Conservation (phyloP, 73 alveolate genomes). For the Paramecium pentaurelia region DNA sequence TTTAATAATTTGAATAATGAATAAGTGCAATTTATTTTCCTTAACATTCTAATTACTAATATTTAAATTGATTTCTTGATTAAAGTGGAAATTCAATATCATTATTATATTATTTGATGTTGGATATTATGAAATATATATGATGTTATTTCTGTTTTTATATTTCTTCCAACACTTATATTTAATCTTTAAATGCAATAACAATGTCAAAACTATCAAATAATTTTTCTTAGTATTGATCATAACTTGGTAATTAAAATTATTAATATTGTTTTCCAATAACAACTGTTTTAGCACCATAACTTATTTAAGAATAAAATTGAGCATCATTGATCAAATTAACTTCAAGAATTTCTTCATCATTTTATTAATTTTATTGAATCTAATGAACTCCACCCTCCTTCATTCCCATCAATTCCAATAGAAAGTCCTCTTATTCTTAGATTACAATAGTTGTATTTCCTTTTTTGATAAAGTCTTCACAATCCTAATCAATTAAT, state of each 20-base stretch:
- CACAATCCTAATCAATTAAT: not conserved
- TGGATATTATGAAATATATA: not conserved
- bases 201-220: not conserved
- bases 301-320: not conserved
- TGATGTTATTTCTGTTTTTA: not conserved
- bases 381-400: not conserved
- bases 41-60: not conserved
- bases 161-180: not conserved
- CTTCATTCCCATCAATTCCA: conserved; percentile 1
- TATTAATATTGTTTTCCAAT: not conserved
- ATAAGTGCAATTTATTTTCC: not conserved
- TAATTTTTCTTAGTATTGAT: not conserved
- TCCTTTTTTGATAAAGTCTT: not conserved
- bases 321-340: not conserved
- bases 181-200: not conserved
- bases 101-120: not conserved
- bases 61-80: not conserved
- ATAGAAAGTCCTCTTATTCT: not conserved
- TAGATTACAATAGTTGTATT: not conserved
- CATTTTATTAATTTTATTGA: not conserved
- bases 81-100: not conserved
- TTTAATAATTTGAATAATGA: conserved; percentile 1
- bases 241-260: not conserved
- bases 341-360: conserved; percentile 2
- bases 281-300: conserved; percentile 11